These are phyloP conservation scores for Talaromyces marneffei DNA, from an alignment of 2,329 filamentous ascomycete genomes.

Conservation along the genomic window DNA sequence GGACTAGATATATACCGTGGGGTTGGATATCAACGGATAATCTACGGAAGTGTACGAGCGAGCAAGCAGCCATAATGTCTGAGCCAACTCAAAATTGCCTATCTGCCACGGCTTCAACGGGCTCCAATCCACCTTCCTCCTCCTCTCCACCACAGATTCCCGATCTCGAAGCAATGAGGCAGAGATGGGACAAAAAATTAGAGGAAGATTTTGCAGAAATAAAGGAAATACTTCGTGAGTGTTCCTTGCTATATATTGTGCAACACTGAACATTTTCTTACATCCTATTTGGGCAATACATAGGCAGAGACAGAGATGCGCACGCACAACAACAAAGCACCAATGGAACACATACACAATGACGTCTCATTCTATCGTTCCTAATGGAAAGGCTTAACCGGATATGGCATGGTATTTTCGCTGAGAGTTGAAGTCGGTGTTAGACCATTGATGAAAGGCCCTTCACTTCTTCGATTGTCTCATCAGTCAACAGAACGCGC, in stretches of 20 bases:
- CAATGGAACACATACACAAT: neutral
- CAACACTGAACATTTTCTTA: neutral
- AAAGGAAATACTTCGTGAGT: slow-evolving; percentile 7
- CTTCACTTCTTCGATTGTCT: neutral
- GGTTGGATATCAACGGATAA: neutral
- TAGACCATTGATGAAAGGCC: neutral
- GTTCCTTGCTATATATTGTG: too few relatives aligned
- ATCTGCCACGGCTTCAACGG: neutral
- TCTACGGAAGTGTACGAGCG: neutral
- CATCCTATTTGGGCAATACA: neutral
- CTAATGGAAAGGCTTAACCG: neutral
- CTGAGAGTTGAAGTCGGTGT: neutral
- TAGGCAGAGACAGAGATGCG: neutral
- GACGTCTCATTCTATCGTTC: neutral
- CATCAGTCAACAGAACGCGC: neutral
- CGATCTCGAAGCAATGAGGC: slow-evolving; percentile 5
- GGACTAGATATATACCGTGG: neutral
- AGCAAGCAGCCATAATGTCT: neutral
- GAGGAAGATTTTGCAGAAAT: slow-evolving; percentile 3
- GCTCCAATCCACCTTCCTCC: neutral
- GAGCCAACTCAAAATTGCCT: neutral
- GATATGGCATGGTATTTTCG: neutral
- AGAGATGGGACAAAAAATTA: slow-evolving; percentile 3
- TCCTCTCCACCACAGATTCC: neutral
- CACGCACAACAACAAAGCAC: neutral